Conservation (phyloP, 1,284 basidiomycete species). For the Golubevia sp. region DNA sequence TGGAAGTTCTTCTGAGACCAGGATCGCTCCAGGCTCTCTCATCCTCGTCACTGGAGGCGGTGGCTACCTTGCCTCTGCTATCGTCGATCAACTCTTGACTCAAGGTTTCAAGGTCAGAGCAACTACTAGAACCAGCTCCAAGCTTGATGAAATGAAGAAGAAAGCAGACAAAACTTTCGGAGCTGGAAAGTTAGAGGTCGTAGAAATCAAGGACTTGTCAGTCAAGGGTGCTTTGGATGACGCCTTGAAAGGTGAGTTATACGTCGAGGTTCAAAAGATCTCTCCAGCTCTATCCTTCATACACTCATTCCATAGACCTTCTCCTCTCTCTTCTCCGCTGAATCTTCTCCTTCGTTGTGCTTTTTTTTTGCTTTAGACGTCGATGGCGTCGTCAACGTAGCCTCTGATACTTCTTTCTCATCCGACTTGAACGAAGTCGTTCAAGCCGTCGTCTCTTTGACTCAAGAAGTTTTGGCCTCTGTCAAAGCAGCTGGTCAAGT, state of each 20-base stretch:
- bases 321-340: no score
- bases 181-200: not conserved
- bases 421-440: not conserved
- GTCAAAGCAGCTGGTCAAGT: not conserved
- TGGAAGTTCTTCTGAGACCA: not conserved
- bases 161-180: not conserved
- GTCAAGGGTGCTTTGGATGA: not conserved
- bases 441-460: not conserved
- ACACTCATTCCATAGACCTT: no score
- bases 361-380: no score
- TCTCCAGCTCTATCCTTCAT: no score
- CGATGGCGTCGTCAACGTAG: not conserved
- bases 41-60: not conserved
- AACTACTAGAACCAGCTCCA: not conserved
- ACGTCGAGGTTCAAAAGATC: no score
- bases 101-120: not conserved
- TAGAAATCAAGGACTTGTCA: not conserved
- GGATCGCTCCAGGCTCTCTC: not conserved
- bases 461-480: not conserved
- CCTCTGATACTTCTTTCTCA: not conserved
- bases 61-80: not conserved
- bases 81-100: not conserved
- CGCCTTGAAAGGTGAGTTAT: not conserved
- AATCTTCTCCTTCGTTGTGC: no score
- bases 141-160: not conserved